Evolutionary conservation across 768 basidiomycete species (phyloP).

Genomic region (Rhizopogon vinicolor): DNA sequence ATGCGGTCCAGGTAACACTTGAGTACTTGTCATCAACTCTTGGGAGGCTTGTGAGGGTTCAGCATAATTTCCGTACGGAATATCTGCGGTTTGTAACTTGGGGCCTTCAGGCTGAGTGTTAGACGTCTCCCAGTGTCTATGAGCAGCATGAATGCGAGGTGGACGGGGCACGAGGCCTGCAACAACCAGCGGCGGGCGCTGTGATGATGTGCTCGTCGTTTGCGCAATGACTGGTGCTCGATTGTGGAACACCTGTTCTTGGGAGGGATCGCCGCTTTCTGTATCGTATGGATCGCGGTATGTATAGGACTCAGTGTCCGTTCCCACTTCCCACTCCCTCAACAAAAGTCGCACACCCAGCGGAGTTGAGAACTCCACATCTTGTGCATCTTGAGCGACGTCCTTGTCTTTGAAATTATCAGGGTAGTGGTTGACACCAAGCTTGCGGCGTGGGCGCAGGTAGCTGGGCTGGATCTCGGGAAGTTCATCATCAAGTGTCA

Average conservation of each 20-base stretch:
- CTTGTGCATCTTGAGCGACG: slow-evolving; percentile 6
- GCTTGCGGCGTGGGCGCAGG: slow-evolving; percentile 44
- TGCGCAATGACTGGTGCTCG: slow-evolving; percentile 9
- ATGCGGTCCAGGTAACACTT: slow-evolving; percentile 65
- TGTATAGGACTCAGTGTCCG: slow-evolving; percentile 42
- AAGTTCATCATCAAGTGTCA: slow-evolving; percentile 52
- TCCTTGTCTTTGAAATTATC: slow-evolving; percentile 22
- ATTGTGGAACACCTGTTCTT: slow-evolving; percentile 7
- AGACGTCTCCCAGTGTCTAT: background rate
- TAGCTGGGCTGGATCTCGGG: slow-evolving; percentile 60
- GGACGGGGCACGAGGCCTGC: slow-evolving; percentile 22
- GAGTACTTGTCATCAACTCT: slow-evolving; percentile 55
- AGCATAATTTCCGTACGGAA: slow-evolving; percentile 12
- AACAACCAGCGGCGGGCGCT: slow-evolving; percentile 38
- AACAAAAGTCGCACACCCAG: slow-evolving; percentile 60
- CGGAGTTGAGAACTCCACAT: slow-evolving; percentile 29
- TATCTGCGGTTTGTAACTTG: slow-evolving; percentile 2
- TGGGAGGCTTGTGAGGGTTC: slow-evolving; percentile 28
- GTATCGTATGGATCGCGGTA: slow-evolving; percentile 54
- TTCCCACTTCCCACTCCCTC: slow-evolving; percentile 62
- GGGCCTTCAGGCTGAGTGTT: slow-evolving; percentile 5
- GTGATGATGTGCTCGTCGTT: slow-evolving; percentile 16
- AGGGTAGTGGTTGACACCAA: slow-evolving; percentile 20
- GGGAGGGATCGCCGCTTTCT: slow-evolving; percentile 16
- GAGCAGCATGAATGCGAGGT: slow-evolving; percentile 8